Evolutionary conservation across 164 flowering plant species (phyloP).

Genomic region (Saururus chinensis): DNA sequence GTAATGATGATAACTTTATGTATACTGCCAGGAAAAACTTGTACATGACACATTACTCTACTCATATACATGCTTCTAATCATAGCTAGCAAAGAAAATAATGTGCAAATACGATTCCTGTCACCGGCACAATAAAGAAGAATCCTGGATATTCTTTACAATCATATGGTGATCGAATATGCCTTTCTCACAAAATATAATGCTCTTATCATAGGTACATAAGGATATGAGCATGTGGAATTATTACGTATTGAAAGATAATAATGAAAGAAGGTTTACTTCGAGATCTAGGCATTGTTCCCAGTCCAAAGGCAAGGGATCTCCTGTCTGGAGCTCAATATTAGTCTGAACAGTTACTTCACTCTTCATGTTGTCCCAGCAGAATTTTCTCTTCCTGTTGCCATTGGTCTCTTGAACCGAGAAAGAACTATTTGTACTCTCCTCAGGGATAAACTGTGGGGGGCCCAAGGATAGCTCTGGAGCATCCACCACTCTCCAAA

Average conservation of each 20-base stretch:
- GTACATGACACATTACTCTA: background rate
- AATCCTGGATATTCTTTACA: background rate
- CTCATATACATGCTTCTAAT: background rate
- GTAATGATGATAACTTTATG: background rate
- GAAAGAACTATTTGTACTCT: conserved; percentile 12
- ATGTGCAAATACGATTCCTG: background rate
- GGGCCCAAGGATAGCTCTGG: conserved; percentile 49
- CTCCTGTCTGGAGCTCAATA: conserved; percentile 46
- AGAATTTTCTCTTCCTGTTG: conserved; percentile 44
- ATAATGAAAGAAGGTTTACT: conserved; percentile 18
- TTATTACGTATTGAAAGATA: background rate
- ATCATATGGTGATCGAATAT: background rate
- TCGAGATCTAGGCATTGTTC: conserved; percentile 65
- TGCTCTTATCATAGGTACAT: background rate
- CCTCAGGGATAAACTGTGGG: conserved; percentile 3
- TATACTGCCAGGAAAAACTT: too few species aligned
- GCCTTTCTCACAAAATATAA: background rate
- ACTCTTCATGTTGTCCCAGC: conserved; percentile 16
- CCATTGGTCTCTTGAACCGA: conserved; percentile 18
- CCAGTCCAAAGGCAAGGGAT: conserved; percentile 50
- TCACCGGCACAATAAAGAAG: background rate
- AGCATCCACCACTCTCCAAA: conserved; percentile 19
- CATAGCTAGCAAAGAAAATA: background rate
- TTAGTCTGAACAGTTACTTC: conserved; percentile 12
- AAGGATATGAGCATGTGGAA: background rate